Evolutionary conservation across 306 rosid species (phyloP), one percentile per base, ranked within the genome.

Genomic region (Aeschynomene evenia): DNA sequence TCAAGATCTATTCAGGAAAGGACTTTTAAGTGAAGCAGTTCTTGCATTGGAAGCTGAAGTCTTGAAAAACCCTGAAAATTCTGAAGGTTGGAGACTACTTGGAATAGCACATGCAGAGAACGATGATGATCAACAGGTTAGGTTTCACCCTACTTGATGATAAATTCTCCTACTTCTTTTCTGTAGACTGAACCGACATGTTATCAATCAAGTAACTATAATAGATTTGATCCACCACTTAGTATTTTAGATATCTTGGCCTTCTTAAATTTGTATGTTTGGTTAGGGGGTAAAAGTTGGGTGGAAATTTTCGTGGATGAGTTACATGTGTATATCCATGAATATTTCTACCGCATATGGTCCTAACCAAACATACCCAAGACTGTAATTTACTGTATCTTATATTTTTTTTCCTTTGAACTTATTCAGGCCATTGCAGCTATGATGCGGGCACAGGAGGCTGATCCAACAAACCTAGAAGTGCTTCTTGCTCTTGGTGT

Each of bases 401-500:
- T 9, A 6, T n/a, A 45, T 36, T 62, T 34, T 34, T 34, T 34
- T 2, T 58, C n/a, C 7, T 45, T n/a, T 7, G 11, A 70, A 46
- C 62, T 34, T 70, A 13, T 49, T 70, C 92, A 94, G 99, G 99
- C 99, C 36, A 94, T 94, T 72, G 92, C 99, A 72, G 99, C 97
- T 2, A 94, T 94, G 99, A 89, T 91, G 97, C 95, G 91, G 18
- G 99, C 99, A 6, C 89, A 89, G 53, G 97, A 94, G 77, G 99
- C 94, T 63, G 92, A 94, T 85, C 86, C 99, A 53, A 83, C 95
- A 84, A 91, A 91, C 77, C 80, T 91, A 63, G 99, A 94, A 83
- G 99, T 94, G 85, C 99, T 94, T 85, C 99, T 94, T 77, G 95
- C 99, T 64, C 99, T 94, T 70, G 99, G 99, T 74, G 99, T 94